Conservation (phyloP, 106 monocot species). For the Hemerocallis citrina region DNA sequence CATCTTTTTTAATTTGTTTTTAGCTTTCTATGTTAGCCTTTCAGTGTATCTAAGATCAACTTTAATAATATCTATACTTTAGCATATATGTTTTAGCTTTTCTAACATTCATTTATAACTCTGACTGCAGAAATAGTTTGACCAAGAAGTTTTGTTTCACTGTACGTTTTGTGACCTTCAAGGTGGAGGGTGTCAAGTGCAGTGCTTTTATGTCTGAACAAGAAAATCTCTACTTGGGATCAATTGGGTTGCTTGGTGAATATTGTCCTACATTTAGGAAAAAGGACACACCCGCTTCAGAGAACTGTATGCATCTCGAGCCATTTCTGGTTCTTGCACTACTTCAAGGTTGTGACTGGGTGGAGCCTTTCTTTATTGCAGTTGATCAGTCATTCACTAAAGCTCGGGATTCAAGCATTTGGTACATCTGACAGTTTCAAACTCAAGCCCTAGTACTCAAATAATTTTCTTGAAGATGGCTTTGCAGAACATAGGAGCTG, state of each 20-base stretch:
- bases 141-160: not conserved
- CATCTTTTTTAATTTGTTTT: no score
- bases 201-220: conserved; percentile 20
- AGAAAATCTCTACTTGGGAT: conserved; percentile 13
- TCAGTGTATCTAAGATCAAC: no score
- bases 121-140: not conserved
- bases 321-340: not conserved
- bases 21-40: no score
- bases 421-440: not conserved
- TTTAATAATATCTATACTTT: no score
- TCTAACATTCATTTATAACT: no score
- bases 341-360: not conserved
- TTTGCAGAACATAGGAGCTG: conserved; percentile 55
- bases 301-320: not conserved
- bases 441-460: not conserved
- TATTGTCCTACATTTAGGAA: conserved; percentile 13
- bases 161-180: not conserved
- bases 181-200: conserved; percentile 14
- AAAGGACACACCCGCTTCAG: conserved; percentile 5
- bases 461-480: conserved; percentile 32
- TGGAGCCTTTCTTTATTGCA: not conserved
- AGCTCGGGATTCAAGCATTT: not conserved
- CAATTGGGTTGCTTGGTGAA: conserved; percentile 19
- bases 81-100: no score
- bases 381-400: not conserved